Evolutionary conservation across 2,329 filamentous ascomycete species (phyloP).

Genomic region (Sclerotinia borealis): DNA sequence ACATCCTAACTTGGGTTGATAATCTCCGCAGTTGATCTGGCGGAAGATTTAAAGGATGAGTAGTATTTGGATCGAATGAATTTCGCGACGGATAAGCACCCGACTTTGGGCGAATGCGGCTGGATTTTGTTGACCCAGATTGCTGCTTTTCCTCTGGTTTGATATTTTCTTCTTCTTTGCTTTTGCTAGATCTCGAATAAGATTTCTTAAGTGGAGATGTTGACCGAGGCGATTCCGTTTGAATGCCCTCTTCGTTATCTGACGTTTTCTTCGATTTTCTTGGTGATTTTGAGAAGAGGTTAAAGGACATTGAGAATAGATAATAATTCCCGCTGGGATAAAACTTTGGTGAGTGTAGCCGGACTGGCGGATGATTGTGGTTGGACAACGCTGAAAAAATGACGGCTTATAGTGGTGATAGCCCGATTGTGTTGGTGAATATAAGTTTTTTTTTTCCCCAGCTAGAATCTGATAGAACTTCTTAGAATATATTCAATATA

Average conservation of each 20-base stretch:
- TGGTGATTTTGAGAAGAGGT: constrained; percentile 33
- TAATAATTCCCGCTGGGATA: constrained; percentile 11
- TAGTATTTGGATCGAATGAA: constrained; percentile 54
- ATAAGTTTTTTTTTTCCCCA: constrained; percentile 2
- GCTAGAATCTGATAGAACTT: constrained; percentile 3
- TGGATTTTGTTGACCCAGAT: constrained; percentile 28
- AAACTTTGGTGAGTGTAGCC: constrained; percentile 9
- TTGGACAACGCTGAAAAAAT: constrained; percentile 6
- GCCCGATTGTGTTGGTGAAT: constrained; percentile 4
- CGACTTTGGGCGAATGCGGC: constrained; percentile 27
- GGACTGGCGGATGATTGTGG: constrained; percentile 9
- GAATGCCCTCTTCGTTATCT: constrained; percentile 25
- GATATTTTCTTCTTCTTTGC: constrained; percentile 27
- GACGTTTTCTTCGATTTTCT: constrained; percentile 32
- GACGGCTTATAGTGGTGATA: neutral
- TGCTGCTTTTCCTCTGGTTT: constrained; percentile 16
- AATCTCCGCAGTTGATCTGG: constrained; percentile 80
- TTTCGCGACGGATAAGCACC: constrained; percentile 32
- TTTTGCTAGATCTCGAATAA: constrained; percentile 26
- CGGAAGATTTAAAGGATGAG: constrained; percentile 83
- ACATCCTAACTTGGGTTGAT: constrained; percentile 58
- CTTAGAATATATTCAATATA: neutral
- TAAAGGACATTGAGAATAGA: constrained; percentile 17
- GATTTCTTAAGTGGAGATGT: constrained; percentile 31
- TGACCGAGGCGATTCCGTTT: constrained; percentile 21